A percentile compares a stretch with the other conserved stretches of the same genome.
These are phyloP conservation scores for Periconia digitata DNA, from an alignment of 2,329 filamentous ascomycete species.

Conservation along the genomic window DNA sequence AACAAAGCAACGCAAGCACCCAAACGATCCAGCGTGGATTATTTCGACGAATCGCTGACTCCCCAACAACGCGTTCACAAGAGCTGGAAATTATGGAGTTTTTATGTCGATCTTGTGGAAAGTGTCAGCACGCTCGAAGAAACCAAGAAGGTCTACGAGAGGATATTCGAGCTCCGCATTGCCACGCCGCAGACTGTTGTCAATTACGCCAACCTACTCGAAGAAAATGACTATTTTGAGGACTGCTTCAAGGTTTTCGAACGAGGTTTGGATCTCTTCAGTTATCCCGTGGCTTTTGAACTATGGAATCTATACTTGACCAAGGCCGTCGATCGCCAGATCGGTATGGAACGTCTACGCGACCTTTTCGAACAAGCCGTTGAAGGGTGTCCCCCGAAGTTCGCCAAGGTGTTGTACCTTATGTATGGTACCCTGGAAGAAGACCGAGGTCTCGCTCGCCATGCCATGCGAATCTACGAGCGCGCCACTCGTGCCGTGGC, in stretches of 20 bases:
- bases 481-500: slow-evolving; percentile 91
- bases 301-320: slow-evolving; percentile 98
- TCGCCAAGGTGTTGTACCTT: slow-evolving; percentile 92
- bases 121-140: slow-evolving; percentile 89
- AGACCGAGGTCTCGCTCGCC: slow-evolving; percentile 87
- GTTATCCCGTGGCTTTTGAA: slow-evolving; percentile 96
- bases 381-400: slow-evolving; percentile 91
- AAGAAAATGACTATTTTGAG: slow-evolving; percentile 93
- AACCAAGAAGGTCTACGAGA: slow-evolving; percentile 90
- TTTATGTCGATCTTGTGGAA: slow-evolving; percentile 97
- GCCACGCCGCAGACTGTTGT: slow-evolving; percentile 97
- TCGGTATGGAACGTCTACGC: slow-evolving; percentile 88
- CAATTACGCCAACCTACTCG: slow-evolving; percentile 94
- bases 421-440: slow-evolving; percentile 99
- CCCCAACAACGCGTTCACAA: slow-evolving; percentile 98
- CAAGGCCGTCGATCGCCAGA: slow-evolving; percentile 94
- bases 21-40: slow-evolving; percentile 97
- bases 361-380: slow-evolving; percentile 97
- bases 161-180: slow-evolving; percentile 97
- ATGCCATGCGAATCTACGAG: slow-evolving; percentile 99
- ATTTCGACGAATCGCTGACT: slow-evolving; percentile 91
- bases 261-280: slow-evolving; percentile 95
- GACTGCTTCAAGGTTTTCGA: slow-evolving; percentile 98
- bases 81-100: slow-evolving; percentile 99
- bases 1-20: slow-evolving; percentile 96